Evolutionary conservation across 2,329 filamentous ascomycete genomes (phyloP).

Genomic region (Colletotrichum simmondsii): DNA sequence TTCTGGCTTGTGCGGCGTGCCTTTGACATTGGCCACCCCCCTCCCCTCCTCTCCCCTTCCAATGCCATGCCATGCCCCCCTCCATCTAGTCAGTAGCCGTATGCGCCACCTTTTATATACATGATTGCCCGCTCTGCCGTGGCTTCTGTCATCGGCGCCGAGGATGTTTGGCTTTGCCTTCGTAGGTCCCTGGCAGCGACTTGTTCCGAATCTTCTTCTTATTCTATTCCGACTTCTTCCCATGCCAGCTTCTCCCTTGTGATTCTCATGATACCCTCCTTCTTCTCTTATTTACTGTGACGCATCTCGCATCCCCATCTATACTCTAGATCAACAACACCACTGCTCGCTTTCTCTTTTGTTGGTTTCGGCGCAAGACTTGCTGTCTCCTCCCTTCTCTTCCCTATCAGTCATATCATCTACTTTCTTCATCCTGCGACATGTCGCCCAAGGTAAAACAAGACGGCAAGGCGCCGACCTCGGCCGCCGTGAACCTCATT

Average conservation of each 20-base stretch:
- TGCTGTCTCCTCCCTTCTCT: slow-evolving; percentile 5
- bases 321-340: neutral
- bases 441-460: slow-evolving; percentile 57
- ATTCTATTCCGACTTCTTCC: slow-evolving; percentile 16
- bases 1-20: slow-evolving; percentile 31
- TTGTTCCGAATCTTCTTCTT: slow-evolving; percentile 33
- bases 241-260: slow-evolving; percentile 3
- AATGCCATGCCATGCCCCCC: neutral
- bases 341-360: neutral
- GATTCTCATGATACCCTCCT: slow-evolving; percentile 9
- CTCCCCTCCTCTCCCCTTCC: neutral
- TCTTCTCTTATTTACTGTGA: neutral
- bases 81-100: neutral
- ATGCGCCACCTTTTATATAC: slow-evolving; percentile 30
- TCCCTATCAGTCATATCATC: slow-evolving; percentile 5
- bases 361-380: slow-evolving; percentile 1
- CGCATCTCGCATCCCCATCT: neutral
- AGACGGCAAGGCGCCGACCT: slow-evolving; percentile 79
- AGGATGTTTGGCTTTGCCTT: slow-evolving; percentile 34
- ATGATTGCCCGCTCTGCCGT: slow-evolving; percentile 22
- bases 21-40: slow-evolving; percentile 10
- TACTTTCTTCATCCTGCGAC: neutral
- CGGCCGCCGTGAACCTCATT: slow-evolving; percentile 90
- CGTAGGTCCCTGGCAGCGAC: slow-evolving; percentile 18
- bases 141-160: slow-evolving; percentile 34